Base-by-base conservation (phyloP, 164 flowering plant genomes). In the Chimonanthus praecox region DNA sequence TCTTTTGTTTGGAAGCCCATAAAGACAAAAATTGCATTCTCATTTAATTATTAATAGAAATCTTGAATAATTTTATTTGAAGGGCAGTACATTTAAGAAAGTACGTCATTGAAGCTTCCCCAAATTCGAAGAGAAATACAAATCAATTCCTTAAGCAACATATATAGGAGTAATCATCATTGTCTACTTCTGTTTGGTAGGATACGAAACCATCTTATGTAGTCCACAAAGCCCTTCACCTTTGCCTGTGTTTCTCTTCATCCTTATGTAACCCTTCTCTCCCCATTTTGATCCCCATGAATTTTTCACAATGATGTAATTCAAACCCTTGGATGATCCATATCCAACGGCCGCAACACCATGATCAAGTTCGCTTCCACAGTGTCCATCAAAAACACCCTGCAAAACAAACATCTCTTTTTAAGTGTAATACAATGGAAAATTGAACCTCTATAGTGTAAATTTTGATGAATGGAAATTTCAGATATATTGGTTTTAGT, bases 251-350 rank as follows among this genome's bases (percentile, higher is more conserved):
- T 80, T 89, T 72, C 96, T 91, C 81, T 89, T 88, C 92, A 92
- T 86, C 79, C 96, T 87, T 49, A 91, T 86, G 80, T 80, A 92
- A 0, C 94, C 98, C 20, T 86, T 91, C 74, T 92, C 98, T 68
- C 96, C 98, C 96, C 96, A 92, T 78, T 80, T 88, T 3, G 84
- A 75, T 13, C 98, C 98, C 98, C 96, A 91, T 0, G 96, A 92
- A 78, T 92, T 92, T 85, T 84, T 89, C 78, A 89, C 94, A 6
- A 87, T 88, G 65, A 91, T 85, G 84, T 89, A 92, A 75, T 88
- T 93, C 73, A 71, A 2, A 6, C 86, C 87, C 79, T 85, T 88
- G 16, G 78, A 72, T 72, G 92, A 58, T 16, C 96, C 96, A 66
- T 91, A 91, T 51, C 98, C 98, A 16, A 92, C 93, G 0, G 93